These are phyloP conservation scores for Penicillium sp. DNA, from an alignment of 2,329 filamentous ascomycete genomes.

Conservation along the genomic window DNA sequence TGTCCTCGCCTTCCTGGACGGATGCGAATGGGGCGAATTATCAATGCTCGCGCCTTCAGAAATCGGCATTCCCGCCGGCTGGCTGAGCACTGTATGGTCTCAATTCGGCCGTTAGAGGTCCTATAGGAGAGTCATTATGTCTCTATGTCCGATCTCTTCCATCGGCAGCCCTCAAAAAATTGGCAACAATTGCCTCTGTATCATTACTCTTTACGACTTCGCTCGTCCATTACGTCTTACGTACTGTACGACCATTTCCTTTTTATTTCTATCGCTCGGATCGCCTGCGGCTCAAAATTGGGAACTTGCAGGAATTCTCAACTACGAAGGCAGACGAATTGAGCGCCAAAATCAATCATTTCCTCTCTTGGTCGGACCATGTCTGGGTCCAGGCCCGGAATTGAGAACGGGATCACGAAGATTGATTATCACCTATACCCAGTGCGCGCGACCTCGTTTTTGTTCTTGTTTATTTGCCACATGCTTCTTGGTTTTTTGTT, in stretches of 20 bases:
- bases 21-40: constrained; percentile 34
- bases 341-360: constrained; percentile 7
- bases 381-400: neutral
- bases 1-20: constrained; percentile 39
- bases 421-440: constrained; percentile 15
- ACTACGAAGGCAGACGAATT: neutral
- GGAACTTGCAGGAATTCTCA: neutral
- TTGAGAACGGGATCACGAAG: constrained; percentile 10
- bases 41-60: constrained; percentile 31
- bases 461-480: neutral
- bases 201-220: constrained; percentile 27
- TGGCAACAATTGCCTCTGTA: constrained; percentile 20
- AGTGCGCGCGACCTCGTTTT: constrained; percentile 4
- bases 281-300: constrained; percentile 12
- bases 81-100: constrained; percentile 39
- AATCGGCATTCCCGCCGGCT: constrained; percentile 34
- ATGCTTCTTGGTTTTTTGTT: neutral
- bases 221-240: constrained; percentile 21
- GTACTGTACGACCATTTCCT: constrained; percentile 28
- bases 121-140: neutral
- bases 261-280: constrained; percentile 5
- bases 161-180: neutral
- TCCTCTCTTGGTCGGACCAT: neutral
- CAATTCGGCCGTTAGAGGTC: constrained; percentile 29
- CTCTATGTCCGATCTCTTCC: neutral